phyloP scores from a whole-genome alignment of 179 eudicot species.

The Patellifolia procumbens region DNA sequence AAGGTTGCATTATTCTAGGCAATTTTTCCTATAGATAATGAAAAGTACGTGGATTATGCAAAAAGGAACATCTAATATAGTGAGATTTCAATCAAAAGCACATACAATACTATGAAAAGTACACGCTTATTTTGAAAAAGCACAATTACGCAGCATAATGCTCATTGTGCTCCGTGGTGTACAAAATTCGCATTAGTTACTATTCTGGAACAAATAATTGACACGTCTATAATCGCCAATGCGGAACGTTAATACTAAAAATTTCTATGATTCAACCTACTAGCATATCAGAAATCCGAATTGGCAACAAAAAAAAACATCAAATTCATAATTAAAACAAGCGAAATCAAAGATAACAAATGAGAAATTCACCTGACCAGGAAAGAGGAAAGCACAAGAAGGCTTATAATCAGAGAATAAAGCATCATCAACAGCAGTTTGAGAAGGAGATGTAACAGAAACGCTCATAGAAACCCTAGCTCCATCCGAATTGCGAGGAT shows the following conservation, averaged over 20 bases:
- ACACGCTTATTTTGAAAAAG: no score
- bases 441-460: conserved; percentile 54
- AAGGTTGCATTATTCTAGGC: no score
- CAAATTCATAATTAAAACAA: background rate
- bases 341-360: background rate
- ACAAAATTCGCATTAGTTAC: no score
- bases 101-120: no score
- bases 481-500: conserved; percentile 35
- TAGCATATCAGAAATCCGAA: background rate
- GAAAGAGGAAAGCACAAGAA: conserved; percentile 69
- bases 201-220: no score
- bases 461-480: conserved; percentile 69
- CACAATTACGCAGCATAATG: no score
- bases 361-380: conserved; percentile 67
- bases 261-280: background rate
- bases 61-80: no score
- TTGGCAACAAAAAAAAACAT: background rate
- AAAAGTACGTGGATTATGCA: no score
- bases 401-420: conserved; percentile 74
- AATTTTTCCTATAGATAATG: no score
- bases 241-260: background rate
- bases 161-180: no score
- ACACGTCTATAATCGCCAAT: conserved; percentile 11
- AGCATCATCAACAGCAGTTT: conserved; percentile 46
- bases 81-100: no score